Conservation (phyloP, 257 asterid genomes). For the Solanum etuberosum region DNA sequence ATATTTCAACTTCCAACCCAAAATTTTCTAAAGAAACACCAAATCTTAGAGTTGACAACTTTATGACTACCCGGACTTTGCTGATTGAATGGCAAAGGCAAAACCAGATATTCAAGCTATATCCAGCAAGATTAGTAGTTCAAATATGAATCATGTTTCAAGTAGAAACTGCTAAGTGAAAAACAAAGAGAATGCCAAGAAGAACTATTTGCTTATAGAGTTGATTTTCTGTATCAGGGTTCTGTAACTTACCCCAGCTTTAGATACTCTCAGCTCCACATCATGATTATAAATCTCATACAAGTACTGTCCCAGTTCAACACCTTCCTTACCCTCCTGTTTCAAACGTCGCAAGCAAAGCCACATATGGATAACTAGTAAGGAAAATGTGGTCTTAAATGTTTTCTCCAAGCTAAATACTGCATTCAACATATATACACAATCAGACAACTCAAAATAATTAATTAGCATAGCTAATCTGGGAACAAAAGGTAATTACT, state of each 20-base stretch:
- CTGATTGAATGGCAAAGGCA: background rate
- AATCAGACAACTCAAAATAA: background rate
- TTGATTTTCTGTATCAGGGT: background rate
- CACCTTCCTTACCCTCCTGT: constrained; percentile 88
- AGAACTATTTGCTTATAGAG: background rate
- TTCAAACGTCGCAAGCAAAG: constrained; percentile 77
- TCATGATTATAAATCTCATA: constrained; percentile 88
- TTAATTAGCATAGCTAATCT: background rate
- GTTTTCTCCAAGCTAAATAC: constrained; percentile 94
- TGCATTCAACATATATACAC: constrained; percentile 21
- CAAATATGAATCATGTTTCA: background rate
- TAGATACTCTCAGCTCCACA: constrained; percentile 84
- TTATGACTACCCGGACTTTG: background rate
- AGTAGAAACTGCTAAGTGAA: background rate
- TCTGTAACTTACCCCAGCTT: constrained; percentile 79
- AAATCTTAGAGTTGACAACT: background rate
- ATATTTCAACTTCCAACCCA: background rate
- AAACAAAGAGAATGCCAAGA: background rate
- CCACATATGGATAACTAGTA: constrained; percentile 95
- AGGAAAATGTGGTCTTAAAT: constrained; percentile 73
- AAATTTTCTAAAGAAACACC: background rate
- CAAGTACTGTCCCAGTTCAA: constrained; percentile 82
- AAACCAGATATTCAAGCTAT: background rate
- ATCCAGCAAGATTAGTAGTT: background rate
- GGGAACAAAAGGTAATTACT: background rate